These are phyloP conservation scores for Phytophthora syringae DNA, from an alignment of 352 stramenopile species.

Conservation along the genomic window DNA sequence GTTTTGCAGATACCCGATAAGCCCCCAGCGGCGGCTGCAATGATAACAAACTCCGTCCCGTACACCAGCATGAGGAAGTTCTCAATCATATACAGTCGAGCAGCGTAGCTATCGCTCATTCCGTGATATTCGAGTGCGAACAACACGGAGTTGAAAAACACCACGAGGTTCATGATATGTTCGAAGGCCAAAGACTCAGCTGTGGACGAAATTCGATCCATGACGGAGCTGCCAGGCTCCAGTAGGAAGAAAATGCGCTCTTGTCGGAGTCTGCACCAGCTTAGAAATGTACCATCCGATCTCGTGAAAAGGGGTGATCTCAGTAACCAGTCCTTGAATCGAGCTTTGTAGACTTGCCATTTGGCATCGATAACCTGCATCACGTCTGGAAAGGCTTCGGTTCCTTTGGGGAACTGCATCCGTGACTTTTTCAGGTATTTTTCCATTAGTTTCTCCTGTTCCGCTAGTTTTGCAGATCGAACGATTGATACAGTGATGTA, in stretches of 20 bases:
- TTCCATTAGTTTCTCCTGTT: slow-evolving; percentile 38
- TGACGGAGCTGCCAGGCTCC: slow-evolving; percentile 49
- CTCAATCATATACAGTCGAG: slow-evolving; percentile 64
- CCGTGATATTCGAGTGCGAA: slow-evolving; percentile 84
- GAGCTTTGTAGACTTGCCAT: slow-evolving; percentile 37
- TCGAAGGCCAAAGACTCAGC: slow-evolving; percentile 72
- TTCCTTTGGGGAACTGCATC: slow-evolving; percentile 61
- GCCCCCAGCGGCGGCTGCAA: slow-evolving; percentile 58
- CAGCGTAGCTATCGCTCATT: slow-evolving; percentile 63
- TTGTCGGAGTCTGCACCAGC: slow-evolving; percentile 58
- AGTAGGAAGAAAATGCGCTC: slow-evolving; percentile 76
- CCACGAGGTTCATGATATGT: slow-evolving; percentile 77
- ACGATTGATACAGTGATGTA: slow-evolving; percentile 77
- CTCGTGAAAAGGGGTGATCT: slow-evolving; percentile 59
- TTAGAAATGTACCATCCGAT: slow-evolving; percentile 68
- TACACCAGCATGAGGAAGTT: slow-evolving; percentile 81
- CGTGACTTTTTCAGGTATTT: slow-evolving; percentile 59
- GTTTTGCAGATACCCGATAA: slow-evolving; percentile 76
- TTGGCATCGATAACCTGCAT: slow-evolving; percentile 47
- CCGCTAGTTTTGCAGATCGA: slow-evolving; percentile 31
- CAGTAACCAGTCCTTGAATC: slow-evolving; percentile 33
- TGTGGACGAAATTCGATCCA: slow-evolving; percentile 58
- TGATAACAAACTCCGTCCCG: slow-evolving; percentile 67
- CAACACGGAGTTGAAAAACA: slow-evolving; percentile 78
- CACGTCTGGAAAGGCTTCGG: slow-evolving; percentile 67